Evolutionary conservation across 2,329 filamentous ascomycete genomes (phyloP).

Genomic region (Diaporthe citrichinensis): DNA sequence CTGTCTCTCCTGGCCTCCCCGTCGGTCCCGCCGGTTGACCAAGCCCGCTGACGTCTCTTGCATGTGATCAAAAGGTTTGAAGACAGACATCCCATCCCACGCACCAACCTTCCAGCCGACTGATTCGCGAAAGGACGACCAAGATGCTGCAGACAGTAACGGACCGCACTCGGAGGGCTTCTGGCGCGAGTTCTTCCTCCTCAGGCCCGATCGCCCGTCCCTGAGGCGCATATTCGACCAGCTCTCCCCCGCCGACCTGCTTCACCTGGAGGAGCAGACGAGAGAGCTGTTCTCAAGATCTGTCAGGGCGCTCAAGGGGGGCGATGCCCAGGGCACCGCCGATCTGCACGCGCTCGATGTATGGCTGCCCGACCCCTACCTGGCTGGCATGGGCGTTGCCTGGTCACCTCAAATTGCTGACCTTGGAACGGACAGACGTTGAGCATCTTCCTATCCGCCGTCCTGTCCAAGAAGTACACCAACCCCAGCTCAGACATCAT

Average conservation of each 20-base stretch:
- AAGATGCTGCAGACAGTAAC: constrained; percentile 71
- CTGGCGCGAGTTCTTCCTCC: constrained; percentile 95
- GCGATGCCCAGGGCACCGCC: constrained; percentile 66
- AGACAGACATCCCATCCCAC: constrained; percentile 21
- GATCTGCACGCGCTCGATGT: constrained; percentile 91
- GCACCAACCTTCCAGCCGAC: constrained; percentile 27
- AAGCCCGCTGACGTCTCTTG: constrained; percentile 32
- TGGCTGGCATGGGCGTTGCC: not conserved
- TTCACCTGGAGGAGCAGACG: constrained; percentile 83
- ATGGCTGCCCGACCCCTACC: constrained; percentile 7
- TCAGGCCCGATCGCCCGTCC: constrained; percentile 81
- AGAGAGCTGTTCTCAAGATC: constrained; percentile 84
- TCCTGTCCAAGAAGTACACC: constrained; percentile 91
- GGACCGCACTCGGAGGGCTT: constrained; percentile 87
- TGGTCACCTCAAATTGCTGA: constrained; percentile 17
- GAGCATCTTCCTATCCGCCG: constrained; percentile 85
- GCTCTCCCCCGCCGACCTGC: constrained; percentile 80
- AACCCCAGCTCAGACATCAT: constrained; percentile 98
- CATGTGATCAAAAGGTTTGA: constrained; percentile 41
- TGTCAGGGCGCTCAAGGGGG: constrained; percentile 77
- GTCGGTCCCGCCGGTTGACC: not conserved
- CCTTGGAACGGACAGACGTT: constrained; percentile 77
- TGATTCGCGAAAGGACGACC: constrained; percentile 39
- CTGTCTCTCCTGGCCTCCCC: not conserved
- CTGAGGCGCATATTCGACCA: constrained; percentile 78